Conservation (phyloP, 768 basidiomycete genomes). For the Symmetrospora coprosmae region DNA sequence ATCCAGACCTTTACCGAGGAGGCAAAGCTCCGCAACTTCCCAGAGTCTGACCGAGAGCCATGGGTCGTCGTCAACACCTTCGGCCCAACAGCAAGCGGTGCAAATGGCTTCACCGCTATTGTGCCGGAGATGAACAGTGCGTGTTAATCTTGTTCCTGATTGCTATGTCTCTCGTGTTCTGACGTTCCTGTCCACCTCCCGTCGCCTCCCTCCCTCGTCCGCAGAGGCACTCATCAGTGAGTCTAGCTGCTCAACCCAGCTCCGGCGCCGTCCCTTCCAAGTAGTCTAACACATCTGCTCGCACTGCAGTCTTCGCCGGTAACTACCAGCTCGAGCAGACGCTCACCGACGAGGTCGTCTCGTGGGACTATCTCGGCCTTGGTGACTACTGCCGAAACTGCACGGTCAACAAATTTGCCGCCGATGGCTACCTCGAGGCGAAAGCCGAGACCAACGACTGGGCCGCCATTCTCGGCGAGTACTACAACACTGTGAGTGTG, state of each 20-base stretch:
- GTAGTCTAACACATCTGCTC: too few relatives aligned
- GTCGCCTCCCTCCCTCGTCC: not conserved
- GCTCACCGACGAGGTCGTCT: not conserved
- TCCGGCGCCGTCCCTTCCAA: too few relatives aligned
- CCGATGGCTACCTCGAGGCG: slow-evolving; percentile 31
- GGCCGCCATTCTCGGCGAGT: slow-evolving; percentile 24
- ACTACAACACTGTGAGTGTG: not conserved
- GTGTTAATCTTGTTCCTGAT: too few relatives aligned
- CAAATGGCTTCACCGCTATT: slow-evolving; percentile 21
- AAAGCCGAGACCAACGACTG: slow-evolving; percentile 30
- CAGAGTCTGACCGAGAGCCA: not conserved
- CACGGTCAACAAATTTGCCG: slow-evolving; percentile 27
- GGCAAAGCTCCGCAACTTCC: slow-evolving; percentile 17
- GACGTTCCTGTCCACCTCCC: not conserved
- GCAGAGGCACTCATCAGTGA: not conserved
- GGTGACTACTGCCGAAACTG: slow-evolving; percentile 12
- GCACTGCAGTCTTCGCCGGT: slow-evolving; percentile 12
- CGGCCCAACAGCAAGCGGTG: not conserved
- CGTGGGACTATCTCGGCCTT: slow-evolving; percentile 17
- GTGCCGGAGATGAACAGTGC: slow-evolving; percentile 23
- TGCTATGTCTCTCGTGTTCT: too few relatives aligned
- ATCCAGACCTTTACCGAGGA: slow-evolving; percentile 19
- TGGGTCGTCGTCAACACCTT: slow-evolving; percentile 11
- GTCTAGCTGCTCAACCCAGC: not conserved
- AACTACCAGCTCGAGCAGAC: slow-evolving; percentile 15